Evolutionary conservation across 805 yeast genomes (phyloP), one percentile per base, ranked within the genome.

Genomic region (Vanderwaltozyma polyspora): DNA sequence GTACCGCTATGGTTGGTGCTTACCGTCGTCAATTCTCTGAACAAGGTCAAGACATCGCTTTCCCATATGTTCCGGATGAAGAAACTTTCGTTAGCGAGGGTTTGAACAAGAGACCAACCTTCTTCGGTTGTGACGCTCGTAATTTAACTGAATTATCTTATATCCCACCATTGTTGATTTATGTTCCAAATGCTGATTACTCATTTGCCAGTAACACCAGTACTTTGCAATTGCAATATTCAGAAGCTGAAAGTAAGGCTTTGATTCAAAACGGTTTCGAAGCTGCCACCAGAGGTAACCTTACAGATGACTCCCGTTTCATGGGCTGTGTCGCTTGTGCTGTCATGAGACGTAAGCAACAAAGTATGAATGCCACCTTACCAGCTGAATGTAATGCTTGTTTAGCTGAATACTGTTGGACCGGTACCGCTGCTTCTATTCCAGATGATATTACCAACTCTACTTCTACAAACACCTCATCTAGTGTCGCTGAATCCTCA

Each of bases 281-380:
- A 48, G 69, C 73, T n/a, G 70, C 77, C 12, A 67, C 86, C 1
- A 69, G 80, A 50, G 65, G 66, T 39, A 83, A 82, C 54, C 58
- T 74, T 29, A 77, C 93, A 5, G 51, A 76, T 16, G 93, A 83
- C 46, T 55, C 63, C 5, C 74, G 79, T 25, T 84, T 83, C 76
- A 62, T 72, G 32, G 71, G 76, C 9, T 84, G 95, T 63, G 69
- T 84, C 29, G 81, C 82, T 3, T 84, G 95, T 64, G 94, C 93
- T 8, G 69, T 84, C 31, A 68, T 84, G 44, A 78, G 82, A 60
- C 74, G 94, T 55, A 72, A 79, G 30, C 77, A 78, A 49, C 91
- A 84, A 59, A 68, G 89, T 51, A 59, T 67, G 24, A 75, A 76
- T 25, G 57, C 65, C 29, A 65, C 70, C 16, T 79, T 79, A 39